Percentiles rank a stretch among this genome's conserved stretches.
These are phyloP conservation scores for Chromera velia DNA, from an alignment of 73 alveolate species.

Conservation along the genomic window DNA sequence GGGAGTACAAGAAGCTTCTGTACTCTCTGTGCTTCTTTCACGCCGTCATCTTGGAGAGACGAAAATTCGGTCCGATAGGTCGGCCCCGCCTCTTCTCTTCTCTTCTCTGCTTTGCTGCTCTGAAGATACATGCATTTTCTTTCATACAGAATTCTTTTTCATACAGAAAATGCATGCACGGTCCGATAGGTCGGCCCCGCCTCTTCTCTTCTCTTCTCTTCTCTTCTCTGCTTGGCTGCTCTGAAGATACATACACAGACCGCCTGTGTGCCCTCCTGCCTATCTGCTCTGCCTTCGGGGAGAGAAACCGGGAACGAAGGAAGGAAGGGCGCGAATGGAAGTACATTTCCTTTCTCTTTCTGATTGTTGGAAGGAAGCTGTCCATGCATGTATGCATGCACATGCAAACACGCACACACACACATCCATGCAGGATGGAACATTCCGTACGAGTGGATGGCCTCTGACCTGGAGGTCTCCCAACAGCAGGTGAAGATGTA, in stretches of 20 bases:
- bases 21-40: constrained; percentile 99
- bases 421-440: constrained; percentile 79
- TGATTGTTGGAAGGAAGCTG: not conserved
- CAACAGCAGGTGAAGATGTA: constrained; percentile 36
- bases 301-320: too few species aligned
- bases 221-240: not conserved
- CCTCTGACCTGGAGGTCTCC: constrained; percentile 84
- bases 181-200: constrained; percentile 72
- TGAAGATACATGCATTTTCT: too few species aligned
- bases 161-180: too few species aligned
- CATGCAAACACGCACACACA: not conserved
- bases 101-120: not conserved
- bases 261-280: too few species aligned
- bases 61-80: constrained; percentile 98
- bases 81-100: not conserved
- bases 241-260: too few species aligned
- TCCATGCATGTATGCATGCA: not conserved
- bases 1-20: constrained; percentile 84
- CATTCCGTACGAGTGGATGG: constrained; percentile 99
- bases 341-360: not conserved
- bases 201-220: not conserved
- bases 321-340: not conserved
- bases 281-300: too few species aligned
- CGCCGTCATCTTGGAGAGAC: constrained; percentile 97
- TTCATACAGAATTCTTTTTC: too few species aligned